Conservation (phyloP, 345 rosid species). For the Hibiscus syriacus region DNA sequence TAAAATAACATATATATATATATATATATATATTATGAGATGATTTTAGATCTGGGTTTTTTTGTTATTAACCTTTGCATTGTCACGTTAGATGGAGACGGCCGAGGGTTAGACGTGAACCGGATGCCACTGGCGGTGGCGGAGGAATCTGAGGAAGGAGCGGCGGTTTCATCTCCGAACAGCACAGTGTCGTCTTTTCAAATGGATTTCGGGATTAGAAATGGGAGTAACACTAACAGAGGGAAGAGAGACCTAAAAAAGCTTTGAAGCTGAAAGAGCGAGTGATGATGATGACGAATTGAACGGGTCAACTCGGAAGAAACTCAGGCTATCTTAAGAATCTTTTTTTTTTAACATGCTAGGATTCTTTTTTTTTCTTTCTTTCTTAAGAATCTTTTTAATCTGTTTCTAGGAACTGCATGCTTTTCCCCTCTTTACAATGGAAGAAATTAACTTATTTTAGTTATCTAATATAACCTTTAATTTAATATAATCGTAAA, state of each 20-base stretch:
- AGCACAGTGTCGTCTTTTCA: constrained; percentile 79
- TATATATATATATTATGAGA: too few relatives aligned
- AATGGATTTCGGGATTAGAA: constrained; percentile 63
- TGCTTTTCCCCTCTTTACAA: too few relatives aligned
- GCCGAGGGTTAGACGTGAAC: constrained; percentile 46
- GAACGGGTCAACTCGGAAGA: constrained; percentile 78
- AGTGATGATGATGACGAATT: constrained; percentile 83
- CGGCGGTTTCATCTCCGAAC: constrained; percentile 66
- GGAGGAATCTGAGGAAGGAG: constrained; percentile 48
- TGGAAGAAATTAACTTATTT: too few relatives aligned
- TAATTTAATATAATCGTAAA: too few relatives aligned
- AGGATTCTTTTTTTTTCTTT: too few relatives aligned
- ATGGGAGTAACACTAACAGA: constrained; percentile 26
- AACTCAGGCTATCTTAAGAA: constrained; percentile 89
- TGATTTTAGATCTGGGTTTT: too few relatives aligned
- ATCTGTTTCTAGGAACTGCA: too few relatives aligned
- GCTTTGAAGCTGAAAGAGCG: constrained; percentile 44
- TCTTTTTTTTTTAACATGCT: too few relatives aligned
- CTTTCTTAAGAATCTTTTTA: too few relatives aligned
- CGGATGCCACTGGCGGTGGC: constrained; percentile 23
- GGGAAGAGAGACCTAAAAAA: constrained; percentile 43
- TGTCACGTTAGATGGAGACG: constrained; percentile 26
- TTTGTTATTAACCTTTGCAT: background rate
- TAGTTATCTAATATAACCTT: too few relatives aligned
- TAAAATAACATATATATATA: too few relatives aligned